Conservation (phyloP, 148 eudicot genomes). For the Simmondsia chinensis region DNA sequence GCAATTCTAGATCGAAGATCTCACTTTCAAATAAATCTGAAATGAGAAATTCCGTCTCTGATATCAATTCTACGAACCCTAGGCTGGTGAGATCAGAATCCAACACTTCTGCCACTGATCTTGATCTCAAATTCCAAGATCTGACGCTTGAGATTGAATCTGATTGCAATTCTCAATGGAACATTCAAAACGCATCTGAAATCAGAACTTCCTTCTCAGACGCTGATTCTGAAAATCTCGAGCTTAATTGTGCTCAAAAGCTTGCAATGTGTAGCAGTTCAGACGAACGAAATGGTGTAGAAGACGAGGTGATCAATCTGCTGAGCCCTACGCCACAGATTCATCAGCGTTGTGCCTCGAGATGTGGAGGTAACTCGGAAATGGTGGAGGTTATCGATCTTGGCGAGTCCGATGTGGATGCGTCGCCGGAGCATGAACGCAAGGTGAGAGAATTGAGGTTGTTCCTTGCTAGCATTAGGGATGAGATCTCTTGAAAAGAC, state of each 20-base stretch:
- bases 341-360: slow-evolving; percentile 21
- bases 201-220: too few species aligned
- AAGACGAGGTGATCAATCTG: slow-evolving; percentile 47
- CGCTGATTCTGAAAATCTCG: too few species aligned
- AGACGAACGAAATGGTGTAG: neutral
- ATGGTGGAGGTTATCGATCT: slow-evolving; percentile 45
- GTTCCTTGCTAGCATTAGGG: slow-evolving; percentile 44
- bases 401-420: slow-evolving; percentile 62
- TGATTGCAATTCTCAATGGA: slow-evolving; percentile 4
- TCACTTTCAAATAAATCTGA: too few species aligned
- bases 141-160: slow-evolving; percentile 1
- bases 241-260: too few species aligned
- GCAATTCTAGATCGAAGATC: too few species aligned
- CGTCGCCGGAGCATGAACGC: slow-evolving; percentile 48
- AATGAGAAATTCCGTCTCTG: too few species aligned
- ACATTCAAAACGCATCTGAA: neutral
- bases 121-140: slow-evolving; percentile 9
- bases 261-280: neutral
- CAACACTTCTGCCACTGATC: neutral
- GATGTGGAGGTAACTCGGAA: slow-evolving; percentile 18
- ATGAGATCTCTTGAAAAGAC: slow-evolving; percentile 15
- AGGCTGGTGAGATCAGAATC: slow-evolving; percentile 9
- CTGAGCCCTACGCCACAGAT: slow-evolving; percentile 53
- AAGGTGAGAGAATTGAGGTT: slow-evolving; percentile 52
- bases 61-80: neutral